Evolutionary conservation across 805 yeast species (phyloP).

Genomic region (Suhomyces kilbournensis): DNA sequence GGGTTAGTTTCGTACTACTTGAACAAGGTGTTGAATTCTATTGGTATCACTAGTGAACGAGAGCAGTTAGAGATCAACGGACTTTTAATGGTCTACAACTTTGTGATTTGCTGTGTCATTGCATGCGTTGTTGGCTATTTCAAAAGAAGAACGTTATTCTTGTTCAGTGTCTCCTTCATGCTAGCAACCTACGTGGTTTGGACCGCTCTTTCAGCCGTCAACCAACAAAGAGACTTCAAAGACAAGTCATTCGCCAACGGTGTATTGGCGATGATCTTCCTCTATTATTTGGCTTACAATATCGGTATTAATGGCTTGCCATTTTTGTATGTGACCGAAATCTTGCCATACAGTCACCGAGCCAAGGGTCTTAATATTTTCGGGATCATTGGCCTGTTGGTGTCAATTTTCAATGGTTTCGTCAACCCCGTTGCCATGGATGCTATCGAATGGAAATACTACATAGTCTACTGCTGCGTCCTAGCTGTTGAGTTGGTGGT

Average conservation of each 20-base stretch:
- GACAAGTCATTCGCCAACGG: conserved; percentile 43
- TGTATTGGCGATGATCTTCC: conserved; percentile 50
- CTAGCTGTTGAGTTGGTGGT: conserved; percentile 26
- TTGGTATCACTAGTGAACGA: conserved; percentile 49
- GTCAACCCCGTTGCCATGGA: conserved; percentile 37
- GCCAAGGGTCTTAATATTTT: conserved; percentile 40
- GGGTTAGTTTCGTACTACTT: conserved; percentile 52
- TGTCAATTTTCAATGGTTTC: conserved; percentile 14
- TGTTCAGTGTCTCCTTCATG: conserved; percentile 36
- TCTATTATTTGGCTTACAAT: conserved; percentile 42
- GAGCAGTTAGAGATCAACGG: conserved; percentile 51
- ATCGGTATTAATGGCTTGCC: conserved; percentile 46
- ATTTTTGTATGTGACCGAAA: conserved; percentile 44
- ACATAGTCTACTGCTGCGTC: conserved; percentile 37
- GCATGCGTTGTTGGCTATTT: conserved; percentile 19
- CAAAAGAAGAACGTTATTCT: conserved; percentile 36
- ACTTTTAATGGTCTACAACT: conserved; percentile 47
- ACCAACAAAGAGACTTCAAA: conserved; percentile 39
- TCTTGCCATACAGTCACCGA: conserved; percentile 36
- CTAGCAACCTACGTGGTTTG: conserved; percentile 37
- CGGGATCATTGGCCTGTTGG: not conserved
- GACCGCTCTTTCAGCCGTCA: conserved; percentile 45
- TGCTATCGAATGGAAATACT: conserved; percentile 42
- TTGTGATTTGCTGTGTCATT: conserved; percentile 24
- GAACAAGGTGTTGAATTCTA: conserved; percentile 47